A percentile compares a stretch with the other conserved stretches of the same genome.
These are phyloP conservation scores for Rhamnella rubrinervis DNA, from an alignment of 331 rosid genomes.

Conservation along the genomic window DNA sequence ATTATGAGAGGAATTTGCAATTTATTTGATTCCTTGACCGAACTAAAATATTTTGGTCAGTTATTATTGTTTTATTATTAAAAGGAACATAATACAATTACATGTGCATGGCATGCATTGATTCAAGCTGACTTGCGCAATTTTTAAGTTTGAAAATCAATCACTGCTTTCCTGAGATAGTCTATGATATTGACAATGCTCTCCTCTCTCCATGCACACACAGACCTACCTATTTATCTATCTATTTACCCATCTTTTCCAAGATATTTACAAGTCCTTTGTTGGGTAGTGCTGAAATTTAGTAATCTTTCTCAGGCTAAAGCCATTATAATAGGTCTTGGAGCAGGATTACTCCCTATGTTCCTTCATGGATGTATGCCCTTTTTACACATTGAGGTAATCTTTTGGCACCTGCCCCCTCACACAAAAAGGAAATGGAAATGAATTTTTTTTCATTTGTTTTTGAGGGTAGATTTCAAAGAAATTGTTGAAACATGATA, in stretches of 20 bases:
- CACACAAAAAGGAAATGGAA: neutral
- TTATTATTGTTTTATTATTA: too few species aligned
- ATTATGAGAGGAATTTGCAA: neutral
- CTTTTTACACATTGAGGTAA: slow-evolving; percentile 80
- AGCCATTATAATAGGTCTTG: slow-evolving; percentile 81
- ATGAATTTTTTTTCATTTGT: neutral
- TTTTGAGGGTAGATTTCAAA: neutral
- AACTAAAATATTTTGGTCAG: too few species aligned
- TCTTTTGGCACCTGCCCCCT: neutral
- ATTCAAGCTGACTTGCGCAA: neutral
- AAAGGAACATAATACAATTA: too few species aligned
- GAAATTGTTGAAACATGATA: slow-evolving; percentile 10
- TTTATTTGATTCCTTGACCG: too few species aligned
- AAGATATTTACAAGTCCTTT: neutral
- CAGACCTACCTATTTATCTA: too few species aligned
- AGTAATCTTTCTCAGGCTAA: slow-evolving; percentile 60
- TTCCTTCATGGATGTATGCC: slow-evolving; percentile 78
- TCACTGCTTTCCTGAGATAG: neutral
- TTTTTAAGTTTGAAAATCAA: neutral
- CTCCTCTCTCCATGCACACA: too few species aligned
- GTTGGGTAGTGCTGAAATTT: slow-evolving; percentile 18
- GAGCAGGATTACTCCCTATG: slow-evolving; percentile 97
- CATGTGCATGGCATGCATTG: too few species aligned
- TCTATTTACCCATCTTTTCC: neutral
- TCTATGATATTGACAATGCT: neutral